A percentile compares a stretch with the other conserved stretches of the same genome.
Conservation (phyloP, 345 rosid genomes). For the Gossypium arboreum region DNA sequence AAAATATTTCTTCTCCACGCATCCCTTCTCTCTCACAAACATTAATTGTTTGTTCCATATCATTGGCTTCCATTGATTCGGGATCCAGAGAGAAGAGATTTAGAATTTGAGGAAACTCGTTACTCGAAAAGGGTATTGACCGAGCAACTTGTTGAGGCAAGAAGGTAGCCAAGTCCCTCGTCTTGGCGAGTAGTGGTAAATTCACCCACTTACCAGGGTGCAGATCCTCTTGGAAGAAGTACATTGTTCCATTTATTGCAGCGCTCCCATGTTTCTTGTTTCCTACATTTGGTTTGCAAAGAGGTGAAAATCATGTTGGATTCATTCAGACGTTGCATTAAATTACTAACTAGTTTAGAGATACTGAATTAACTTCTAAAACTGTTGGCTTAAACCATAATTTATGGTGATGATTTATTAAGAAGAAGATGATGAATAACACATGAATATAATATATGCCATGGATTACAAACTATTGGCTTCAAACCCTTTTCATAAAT, state of each 20-base stretch:
- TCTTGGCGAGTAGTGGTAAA: slow-evolving; percentile 36
- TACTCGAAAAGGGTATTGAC: slow-evolving; percentile 17
- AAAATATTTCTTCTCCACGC: neutral
- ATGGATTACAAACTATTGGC: no score
- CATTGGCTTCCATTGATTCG: neutral
- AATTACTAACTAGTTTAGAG: no score
- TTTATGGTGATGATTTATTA: no score
- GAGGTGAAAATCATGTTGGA: no score
- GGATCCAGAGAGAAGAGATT: neutral
- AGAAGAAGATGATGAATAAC: no score
- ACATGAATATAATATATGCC: no score
- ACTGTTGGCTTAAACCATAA: no score
- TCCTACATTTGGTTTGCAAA: no score
- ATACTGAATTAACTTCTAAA: no score
- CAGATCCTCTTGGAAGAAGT: slow-evolving; percentile 74
- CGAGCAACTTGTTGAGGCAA: slow-evolving; percentile 53
- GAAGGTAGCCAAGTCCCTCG: slow-evolving; percentile 38
- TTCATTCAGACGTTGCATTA: no score
- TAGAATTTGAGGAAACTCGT: neutral
- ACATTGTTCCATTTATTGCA: slow-evolving; percentile 10
- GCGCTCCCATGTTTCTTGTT: no score
- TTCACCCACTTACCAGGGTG: slow-evolving; percentile 48
- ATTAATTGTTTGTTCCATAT: neutral
- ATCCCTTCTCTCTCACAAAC: neutral
- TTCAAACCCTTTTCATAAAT: neutral